A percentile compares a stretch with the other conserved stretches of the same genome.
phyloP scores from a whole-genome alignment of 2,329 filamentous ascomycete genomes.

The Fusarium sp. region DNA sequence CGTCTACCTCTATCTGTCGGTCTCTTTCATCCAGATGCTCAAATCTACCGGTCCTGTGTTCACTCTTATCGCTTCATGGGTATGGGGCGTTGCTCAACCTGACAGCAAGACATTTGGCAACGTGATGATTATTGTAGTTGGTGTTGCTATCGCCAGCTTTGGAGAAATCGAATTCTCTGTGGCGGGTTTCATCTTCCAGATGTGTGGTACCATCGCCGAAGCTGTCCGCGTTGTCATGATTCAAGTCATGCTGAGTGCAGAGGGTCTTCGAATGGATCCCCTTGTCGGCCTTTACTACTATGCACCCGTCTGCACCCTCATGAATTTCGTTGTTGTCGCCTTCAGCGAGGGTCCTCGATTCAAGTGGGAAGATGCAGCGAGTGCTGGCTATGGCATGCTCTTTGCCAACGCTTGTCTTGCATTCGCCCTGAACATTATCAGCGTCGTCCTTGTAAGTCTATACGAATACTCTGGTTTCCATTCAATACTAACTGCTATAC shows the following conservation, averaged over 20 bases:
- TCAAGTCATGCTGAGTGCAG: conserved; percentile 79
- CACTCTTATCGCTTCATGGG: conserved; percentile 74
- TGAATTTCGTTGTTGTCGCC: conserved; percentile 79
- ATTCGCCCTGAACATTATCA: conserved; percentile 83
- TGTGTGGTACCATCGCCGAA: conserved; percentile 82
- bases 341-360: conserved; percentile 76
- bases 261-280: conserved; percentile 87
- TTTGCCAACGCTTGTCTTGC: conserved; percentile 81
- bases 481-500: conserved; percentile 19
- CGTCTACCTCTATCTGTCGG: conserved; percentile 74
- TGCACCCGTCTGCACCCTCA: conserved; percentile 82
- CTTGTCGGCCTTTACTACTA: conserved; percentile 92
- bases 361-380: conserved; percentile 72
- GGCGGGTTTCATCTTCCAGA: conserved; percentile 74
- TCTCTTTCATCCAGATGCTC: conserved; percentile 78
- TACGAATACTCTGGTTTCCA: not conserved
- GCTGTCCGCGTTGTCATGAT: conserved; percentile 87
- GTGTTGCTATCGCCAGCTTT: conserved; percentile 63
- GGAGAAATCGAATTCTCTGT: conserved; percentile 77
- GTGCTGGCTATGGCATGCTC: conserved; percentile 73
- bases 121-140: conserved; percentile 63
- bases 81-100: conserved; percentile 63
- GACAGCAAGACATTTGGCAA: conserved; percentile 59
- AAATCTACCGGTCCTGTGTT: conserved; percentile 75
- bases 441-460: conserved; percentile 81